Evolutionary conservation across 805 yeast genomes (phyloP), one percentile per base, ranked within the genome.

Genomic region (Pichia ethanolica): DNA sequence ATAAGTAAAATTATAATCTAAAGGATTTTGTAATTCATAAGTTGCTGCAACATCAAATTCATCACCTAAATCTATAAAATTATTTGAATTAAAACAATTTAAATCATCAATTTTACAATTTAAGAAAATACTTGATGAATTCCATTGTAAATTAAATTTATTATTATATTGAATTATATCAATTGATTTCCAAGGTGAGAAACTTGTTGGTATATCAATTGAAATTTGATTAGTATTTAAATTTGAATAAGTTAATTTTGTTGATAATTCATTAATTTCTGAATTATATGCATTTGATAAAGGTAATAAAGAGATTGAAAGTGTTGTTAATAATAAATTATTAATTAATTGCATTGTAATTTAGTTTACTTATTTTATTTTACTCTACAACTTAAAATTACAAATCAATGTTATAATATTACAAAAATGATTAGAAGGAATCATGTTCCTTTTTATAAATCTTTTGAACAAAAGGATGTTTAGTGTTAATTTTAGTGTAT

Each of bases 11-110:
- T 25, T 12, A 12, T 27, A n/a, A 5, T 32, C 20, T 9, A 34
- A 3, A 9, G 47, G 40, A 35, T 34, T 34, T 8, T 10, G 9
- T 36, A 33, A 14, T 36, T 41, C 37, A 20, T 34, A 46, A 5
- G 35, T 14, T 5, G 40, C 49, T n/a, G 49, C 49, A n/a, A 40
- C 42, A 25, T 46, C 49, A 10, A 33, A 35, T 5, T 35, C 25
- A 25, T 42, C 45, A n/a, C 49, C 44, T 4, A 46, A 34, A n/a
- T 46, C 49, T 6, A 6, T 4, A 4, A 26, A 25, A 20, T 41
- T 30, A 6, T 6, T 5, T 11, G 33, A 27, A 11, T 35, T 10
- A 8, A 26, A 14, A 20, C 14, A 9, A 10, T 36, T 36, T n/a
- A 36, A 37, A 9, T 7, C 11, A 13, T 20, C 7, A 35, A 32